Percentiles rank a stretch among this genome's conserved stretches.
These are phyloP conservation scores for Diplotaxis tenuifolia DNA, from an alignment of 345 rosid species.

Conservation along the genomic window DNA sequence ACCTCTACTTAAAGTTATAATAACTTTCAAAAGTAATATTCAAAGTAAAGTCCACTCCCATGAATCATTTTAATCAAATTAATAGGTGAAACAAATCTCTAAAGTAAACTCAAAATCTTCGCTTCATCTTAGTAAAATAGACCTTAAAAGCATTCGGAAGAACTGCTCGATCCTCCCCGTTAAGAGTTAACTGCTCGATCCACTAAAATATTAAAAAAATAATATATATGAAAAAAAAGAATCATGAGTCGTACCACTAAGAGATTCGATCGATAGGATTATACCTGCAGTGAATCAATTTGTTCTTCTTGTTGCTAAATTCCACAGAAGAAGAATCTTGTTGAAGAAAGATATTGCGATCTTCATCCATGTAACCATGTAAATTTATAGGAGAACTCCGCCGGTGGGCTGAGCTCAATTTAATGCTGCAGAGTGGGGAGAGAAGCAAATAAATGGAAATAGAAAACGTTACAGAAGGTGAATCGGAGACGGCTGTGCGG, in stretches of 20 bases:
- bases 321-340: slow-evolving; percentile 11
- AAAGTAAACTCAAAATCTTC: neutral
- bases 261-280: neutral
- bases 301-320: slow-evolving; percentile 68
- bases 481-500: neutral
- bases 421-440: neutral
- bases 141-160: slow-evolving; percentile 84
- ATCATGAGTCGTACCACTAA: neutral
- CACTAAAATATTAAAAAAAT: neutral
- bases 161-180: slow-evolving; percentile 64
- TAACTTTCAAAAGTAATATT: neutral
- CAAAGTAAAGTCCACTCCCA: neutral
- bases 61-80: neutral
- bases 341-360: neutral
- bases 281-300: slow-evolving; percentile 66
- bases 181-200: slow-evolving; percentile 58
- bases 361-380: neutral
- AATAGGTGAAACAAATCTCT: neutral
- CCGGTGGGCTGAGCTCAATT: no score
- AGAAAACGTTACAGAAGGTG: neutral
- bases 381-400: neutral
- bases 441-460: neutral
- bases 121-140: slow-evolving; percentile 11
- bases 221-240: no score
- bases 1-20: no score